Evolutionary conservation across 805 yeast genomes (phyloP), one percentile per base, ranked within the genome.

Genomic region (Candida loeiensis): DNA sequence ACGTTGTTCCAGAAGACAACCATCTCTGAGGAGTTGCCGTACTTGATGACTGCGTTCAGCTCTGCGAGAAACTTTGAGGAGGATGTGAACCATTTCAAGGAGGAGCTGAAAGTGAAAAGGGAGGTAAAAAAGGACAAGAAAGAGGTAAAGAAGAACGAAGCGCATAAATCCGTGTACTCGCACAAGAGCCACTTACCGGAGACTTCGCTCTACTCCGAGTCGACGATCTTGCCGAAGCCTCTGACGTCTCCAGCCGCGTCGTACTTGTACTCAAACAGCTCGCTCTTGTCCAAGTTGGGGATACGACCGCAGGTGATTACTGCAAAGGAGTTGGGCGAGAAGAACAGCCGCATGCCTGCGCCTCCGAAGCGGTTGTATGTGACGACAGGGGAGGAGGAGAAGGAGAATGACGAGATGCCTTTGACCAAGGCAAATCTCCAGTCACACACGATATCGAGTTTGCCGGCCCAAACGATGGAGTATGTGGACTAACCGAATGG

Each of bases 11-110:
- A 70, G 28, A 70, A 69, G 45, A 72, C 85, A 0, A 74, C 83
- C 6, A 62, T 83, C 12, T 53, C 80, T 1, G 83, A 79, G 36
- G 85, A 82, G 53, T 55, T 83, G 45, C 91, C 91, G 1, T 73
- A 73, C 43, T 58, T 83, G 51, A 66, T 82, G 73, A 67, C 76
- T 16, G 89, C 87, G 13, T 83, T 82, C 52, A 74, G 77, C 54
- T 76, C 78, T 44, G 84, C 82, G 2, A 77, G 71, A 46, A 74
- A 69, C 26, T 60, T 78, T 12, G 83, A 79, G 41, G 74, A 74
- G 46, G 86, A 79, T 33, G 41, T 49, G 16, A 41, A 44, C 33
- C 51, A 56, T 25, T 53, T 29, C 41, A 44, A 50, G 16, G 51
- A 49, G 28, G 56, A 53, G 17, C 56, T 55, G 20, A 37, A 19